Base-by-base conservation (phyloP, 306 rosid species). In the Lablab purpureus region DNA sequence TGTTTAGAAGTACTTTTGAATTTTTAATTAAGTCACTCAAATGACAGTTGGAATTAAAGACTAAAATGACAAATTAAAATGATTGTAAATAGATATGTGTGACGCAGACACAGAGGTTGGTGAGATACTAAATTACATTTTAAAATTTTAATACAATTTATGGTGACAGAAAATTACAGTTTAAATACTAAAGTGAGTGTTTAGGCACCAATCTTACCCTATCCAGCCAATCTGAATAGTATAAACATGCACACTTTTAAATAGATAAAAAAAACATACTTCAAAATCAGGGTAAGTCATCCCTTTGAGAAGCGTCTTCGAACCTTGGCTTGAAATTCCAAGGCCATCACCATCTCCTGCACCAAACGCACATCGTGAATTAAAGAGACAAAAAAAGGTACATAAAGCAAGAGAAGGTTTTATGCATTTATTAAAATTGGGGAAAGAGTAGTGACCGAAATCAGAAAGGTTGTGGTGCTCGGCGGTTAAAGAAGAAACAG, bases 231-330 rank as follows among this genome's bases (percentile, higher is more conserved):
- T 2, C 59, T 23, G 13, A 52, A 52, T 52, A 9, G 21, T 25
- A 30, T 28, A 60, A 7, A 60, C 8, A 60, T 6, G 22, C 67
- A 30, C 21, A 60, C 21, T 15, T 30, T 12, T 15, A 49, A 10
- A 40, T 10, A 67, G 21, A 13, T 6, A 5, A 0, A 28, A 76
- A 0, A 28, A 64, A 2, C 82, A 77, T 84, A 91, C 98, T 83
- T 90, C 79, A 32, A 94, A 90, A 68, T 92, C 94, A 66, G 85
- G 55, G 90, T 92, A 94, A 40, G 81, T 76, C 92, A 94, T 87
- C 27, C 94, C 98, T 84, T 94, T 90, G 34, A 94, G 92, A 86
- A 91, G 88, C 63, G 75, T 73, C 88, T 91, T 91, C 4, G 83
- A 84, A 79, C 76, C 74, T 7, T 50, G 23, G 23, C 25, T 80